A percentile compares a stretch with the other conserved stretches of the same genome.
phyloP scores from a whole-genome alignment of 2,329 filamentous ascomycete genomes.

The Aspergillus brunneoviolaceus region DNA sequence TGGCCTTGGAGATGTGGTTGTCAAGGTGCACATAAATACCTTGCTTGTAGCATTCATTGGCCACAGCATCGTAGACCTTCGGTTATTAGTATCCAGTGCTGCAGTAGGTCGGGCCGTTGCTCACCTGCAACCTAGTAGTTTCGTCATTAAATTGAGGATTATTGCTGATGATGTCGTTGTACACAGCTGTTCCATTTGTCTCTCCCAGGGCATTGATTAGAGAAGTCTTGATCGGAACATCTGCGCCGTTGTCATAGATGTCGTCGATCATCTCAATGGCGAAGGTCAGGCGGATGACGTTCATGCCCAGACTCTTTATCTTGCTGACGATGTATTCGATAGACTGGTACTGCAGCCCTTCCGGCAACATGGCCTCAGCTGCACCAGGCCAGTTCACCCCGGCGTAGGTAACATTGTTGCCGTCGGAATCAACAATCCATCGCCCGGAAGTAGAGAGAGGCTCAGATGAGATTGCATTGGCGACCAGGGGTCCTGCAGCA shows the following conservation, averaged over 20 bases:
- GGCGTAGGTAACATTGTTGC: conserved; percentile 29
- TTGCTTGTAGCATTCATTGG: conserved; percentile 56
- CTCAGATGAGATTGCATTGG: background rate
- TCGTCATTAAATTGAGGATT: conserved; percentile 40
- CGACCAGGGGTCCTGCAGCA: background rate
- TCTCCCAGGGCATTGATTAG: conserved; percentile 42
- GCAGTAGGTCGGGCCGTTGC: background rate
- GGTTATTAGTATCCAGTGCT: background rate
- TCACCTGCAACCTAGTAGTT: conserved; percentile 31
- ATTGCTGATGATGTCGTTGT: conserved; percentile 35
- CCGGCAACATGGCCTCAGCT: conserved; percentile 34
- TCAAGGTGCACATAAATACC: conserved; percentile 60
- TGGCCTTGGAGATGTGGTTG: conserved; percentile 60
- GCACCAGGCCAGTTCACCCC: conserved; percentile 36
- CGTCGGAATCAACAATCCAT: conserved; percentile 42
- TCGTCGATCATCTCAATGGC: conserved; percentile 46
- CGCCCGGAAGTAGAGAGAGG: conserved; percentile 33
- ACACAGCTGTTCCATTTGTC: conserved; percentile 42
- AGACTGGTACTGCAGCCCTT: conserved; percentile 33
- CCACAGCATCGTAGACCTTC: conserved; percentile 61
- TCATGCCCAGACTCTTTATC: conserved; percentile 33
- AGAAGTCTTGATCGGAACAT: conserved; percentile 41
- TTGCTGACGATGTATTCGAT: conserved; percentile 28
- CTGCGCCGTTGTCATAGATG: conserved; percentile 41
- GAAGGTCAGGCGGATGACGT: conserved; percentile 40